Evolutionary conservation across 352 stramenopile genomes (phyloP).

Genomic region (Peronospora farinosa): DNA sequence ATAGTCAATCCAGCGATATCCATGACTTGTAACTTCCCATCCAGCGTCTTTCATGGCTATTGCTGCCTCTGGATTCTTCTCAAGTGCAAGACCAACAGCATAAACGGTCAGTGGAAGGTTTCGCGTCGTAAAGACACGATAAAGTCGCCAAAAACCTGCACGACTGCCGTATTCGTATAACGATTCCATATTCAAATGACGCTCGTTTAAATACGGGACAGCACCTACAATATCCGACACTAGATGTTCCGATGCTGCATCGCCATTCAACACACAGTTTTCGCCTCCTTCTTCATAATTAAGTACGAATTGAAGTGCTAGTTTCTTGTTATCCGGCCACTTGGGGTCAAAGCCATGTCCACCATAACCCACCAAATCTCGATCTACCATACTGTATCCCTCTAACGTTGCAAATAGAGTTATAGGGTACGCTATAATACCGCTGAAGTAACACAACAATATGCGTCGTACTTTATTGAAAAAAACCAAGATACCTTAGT

Average conservation of each 20-base stretch:
- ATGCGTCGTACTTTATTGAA: neutral
- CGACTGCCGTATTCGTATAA: slow-evolving; percentile 94
- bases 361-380: slow-evolving; percentile 88
- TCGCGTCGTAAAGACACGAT: slow-evolving; percentile 86
- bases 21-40: slow-evolving; percentile 92
- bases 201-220: slow-evolving; percentile 54
- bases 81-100: slow-evolving; percentile 91
- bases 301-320: slow-evolving; percentile 92
- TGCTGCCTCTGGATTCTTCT: slow-evolving; percentile 88
- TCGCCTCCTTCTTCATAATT: slow-evolving; percentile 97
- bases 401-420: no score
- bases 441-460: no score
- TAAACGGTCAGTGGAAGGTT: slow-evolving; percentile 90
- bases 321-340: slow-evolving; percentile 79
- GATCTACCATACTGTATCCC: slow-evolving; percentile 3
- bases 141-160: slow-evolving; percentile 91
- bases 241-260: slow-evolving; percentile 86
- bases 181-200: slow-evolving; percentile 92
- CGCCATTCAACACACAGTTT: slow-evolving; percentile 89
- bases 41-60: slow-evolving; percentile 88
- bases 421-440: no score
- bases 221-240: slow-evolving; percentile 90
- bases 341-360: slow-evolving; percentile 56
- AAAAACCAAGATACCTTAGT: no score
- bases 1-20: slow-evolving; percentile 96